phyloP scores from a whole-genome alignment of 1,284 basidiomycete species.

The Singerocomus inundabilis region DNA sequence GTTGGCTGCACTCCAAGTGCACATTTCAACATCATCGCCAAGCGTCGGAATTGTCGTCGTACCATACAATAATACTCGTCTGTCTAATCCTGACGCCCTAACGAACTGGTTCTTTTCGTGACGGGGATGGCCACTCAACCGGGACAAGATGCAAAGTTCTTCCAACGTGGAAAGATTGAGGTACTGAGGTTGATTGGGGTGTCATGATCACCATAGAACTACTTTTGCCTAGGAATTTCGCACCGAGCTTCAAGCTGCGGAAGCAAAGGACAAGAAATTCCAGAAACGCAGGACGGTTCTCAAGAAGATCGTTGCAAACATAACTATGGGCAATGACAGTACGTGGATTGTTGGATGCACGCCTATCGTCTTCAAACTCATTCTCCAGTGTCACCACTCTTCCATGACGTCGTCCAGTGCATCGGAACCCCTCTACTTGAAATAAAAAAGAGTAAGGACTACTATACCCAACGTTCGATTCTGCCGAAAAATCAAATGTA shows the following conservation, averaged over 20 bases:
- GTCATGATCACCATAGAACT: conserved; percentile 14
- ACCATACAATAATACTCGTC: conserved; percentile 1
- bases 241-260: conserved; percentile 84
- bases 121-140: conserved; percentile 54
- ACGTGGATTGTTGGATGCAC: conserved; percentile 38
- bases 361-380: conserved; percentile 17
- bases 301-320: conserved; percentile 95
- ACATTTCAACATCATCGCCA: conserved; percentile 1
- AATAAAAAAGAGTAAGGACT: conserved; percentile 92
- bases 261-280: conserved; percentile 93
- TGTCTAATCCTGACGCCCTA: conserved; percentile 1
- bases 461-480: neutral
- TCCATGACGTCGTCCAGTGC: conserved; percentile 87
- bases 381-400: conserved; percentile 84
- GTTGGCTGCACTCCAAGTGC: neutral
- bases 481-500: conserved; percentile 3
- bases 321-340: conserved; percentile 96
- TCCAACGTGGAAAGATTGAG: conserved; percentile 89
- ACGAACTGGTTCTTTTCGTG: neutral
- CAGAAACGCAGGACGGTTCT: conserved; percentile 86
- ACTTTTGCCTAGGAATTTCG: conserved; percentile 65
- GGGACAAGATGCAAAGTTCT: conserved; percentile 88
- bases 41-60: neutral
- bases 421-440: conserved; percentile 88
- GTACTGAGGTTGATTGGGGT: conserved; percentile 41